Evolutionary conservation across 2,329 filamentous ascomycete species (phyloP), one percentile per base, ranked within the genome.

Genomic region (Pseudogymnoascus sp.): DNA sequence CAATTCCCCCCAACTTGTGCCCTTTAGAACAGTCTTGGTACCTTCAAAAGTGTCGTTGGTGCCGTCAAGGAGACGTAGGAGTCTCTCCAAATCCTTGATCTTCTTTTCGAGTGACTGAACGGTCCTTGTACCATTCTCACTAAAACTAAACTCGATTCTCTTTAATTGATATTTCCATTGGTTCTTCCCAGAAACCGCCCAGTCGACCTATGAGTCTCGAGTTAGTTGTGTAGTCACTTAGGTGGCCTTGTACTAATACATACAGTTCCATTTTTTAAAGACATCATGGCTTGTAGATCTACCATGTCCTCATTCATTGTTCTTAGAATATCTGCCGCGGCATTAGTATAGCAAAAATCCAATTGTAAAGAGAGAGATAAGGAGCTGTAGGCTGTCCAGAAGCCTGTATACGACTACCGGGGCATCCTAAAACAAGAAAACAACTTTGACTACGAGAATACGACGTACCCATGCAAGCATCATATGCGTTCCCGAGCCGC

Each of bases 141-240:
- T 69, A 53, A 71, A 70, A 59, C 66, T 69, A 14, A 66, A 50
- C 3, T 64, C 64, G 16, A 71, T 67, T 56, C 68, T 64, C 31
- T 69, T 66, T 34, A 67, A 31, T 64, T 71, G 67, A 28, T 70
- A 71, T 21, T 70, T 62, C 67, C 68, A 70, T 53, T 34, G 59
- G 18, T 64, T 67, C 11, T 64, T 64, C 8, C 66, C 68, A 2
- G 68, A 63, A 1, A 62, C 60, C 23, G 66, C 66, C 69, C 69
- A 71, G 16, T 69, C 66, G 60, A 70, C 63, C 66, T 70, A 42
- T 46, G 38, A 46, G 16, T 25, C 40, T 38, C 44, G 56, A 5
- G 37, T 66, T 25, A 64, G 62, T 21, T 25, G 10, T 28, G 23
- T 42, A 37, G 12, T 38, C 12, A 40, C 25, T 62, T 28, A n/a